Conservation (phyloP, 139 green algal genomes). For the Chara braunii region DNA sequence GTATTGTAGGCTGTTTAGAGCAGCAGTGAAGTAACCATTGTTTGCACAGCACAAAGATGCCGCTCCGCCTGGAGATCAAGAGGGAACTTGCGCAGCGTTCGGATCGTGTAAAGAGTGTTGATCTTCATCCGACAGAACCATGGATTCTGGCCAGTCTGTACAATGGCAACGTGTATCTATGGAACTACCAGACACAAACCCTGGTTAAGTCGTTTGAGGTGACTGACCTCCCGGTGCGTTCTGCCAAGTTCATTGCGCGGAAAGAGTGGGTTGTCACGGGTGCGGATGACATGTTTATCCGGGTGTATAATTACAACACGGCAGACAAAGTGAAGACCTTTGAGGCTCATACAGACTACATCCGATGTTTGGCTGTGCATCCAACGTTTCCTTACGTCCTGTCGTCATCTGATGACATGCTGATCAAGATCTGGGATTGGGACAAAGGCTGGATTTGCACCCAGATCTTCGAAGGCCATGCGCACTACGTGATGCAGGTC, state of each 20-base stretch:
- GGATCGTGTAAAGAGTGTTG: slow-evolving; percentile 94
- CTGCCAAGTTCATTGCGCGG: slow-evolving; percentile 89
- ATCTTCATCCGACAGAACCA: slow-evolving; percentile 96
- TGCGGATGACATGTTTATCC: slow-evolving; percentile 93
- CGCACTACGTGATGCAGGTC: slow-evolving; percentile 97
- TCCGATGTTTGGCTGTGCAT: slow-evolving; percentile 88
- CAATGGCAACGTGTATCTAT: slow-evolving; percentile 94
- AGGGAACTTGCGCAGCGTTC: slow-evolving; percentile 84
- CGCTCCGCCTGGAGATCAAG: slow-evolving; percentile 86
- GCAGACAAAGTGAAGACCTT: slow-evolving; percentile 95
- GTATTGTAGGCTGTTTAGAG: no score
- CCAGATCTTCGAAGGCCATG: slow-evolving; percentile 96
- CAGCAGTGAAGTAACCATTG: no score
- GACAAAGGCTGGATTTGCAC: slow-evolving; percentile 85
- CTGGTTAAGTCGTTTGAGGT: slow-evolving; percentile 98
- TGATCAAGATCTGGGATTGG: slow-evolving; percentile 99
- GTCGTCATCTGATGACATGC: slow-evolving; percentile 93
- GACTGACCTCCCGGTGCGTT: slow-evolving; percentile 86
- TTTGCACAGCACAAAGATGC: no score
- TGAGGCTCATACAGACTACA: slow-evolving; percentile 98
- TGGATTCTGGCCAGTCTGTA: slow-evolving; percentile 96
- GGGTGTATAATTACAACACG: slow-evolving; percentile 99
- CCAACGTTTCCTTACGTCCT: slow-evolving; percentile 85
- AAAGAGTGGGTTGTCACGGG: slow-evolving; percentile 94
- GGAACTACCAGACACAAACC: slow-evolving; percentile 80